Evolutionary conservation across 2,329 filamentous ascomycete species (phyloP).

Genomic region (Cadophora sp.): DNA sequence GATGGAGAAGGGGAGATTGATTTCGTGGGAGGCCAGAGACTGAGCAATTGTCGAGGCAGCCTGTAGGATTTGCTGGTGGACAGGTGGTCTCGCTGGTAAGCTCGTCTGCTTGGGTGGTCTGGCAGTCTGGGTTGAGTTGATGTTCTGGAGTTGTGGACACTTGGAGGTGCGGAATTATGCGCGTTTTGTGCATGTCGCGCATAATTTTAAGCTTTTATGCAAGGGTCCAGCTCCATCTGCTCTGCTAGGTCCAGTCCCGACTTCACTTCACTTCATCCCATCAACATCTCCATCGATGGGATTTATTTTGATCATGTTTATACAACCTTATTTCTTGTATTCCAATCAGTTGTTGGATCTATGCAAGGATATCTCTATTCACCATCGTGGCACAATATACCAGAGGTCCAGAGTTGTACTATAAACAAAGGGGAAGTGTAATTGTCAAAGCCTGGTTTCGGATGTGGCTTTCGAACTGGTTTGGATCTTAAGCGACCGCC

Average conservation of each 20-base stretch:
- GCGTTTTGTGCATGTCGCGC: conserved; percentile 23
- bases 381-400: no score
- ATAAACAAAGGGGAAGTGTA: no score
- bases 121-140: no score
- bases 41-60: conserved; percentile 18
- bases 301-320: no score
- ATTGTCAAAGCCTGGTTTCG: no score
- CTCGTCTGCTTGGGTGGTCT: neutral
- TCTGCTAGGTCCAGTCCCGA: no score
- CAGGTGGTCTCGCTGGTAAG: conserved; percentile 26
- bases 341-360: no score
- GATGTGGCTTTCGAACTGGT: no score
- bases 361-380: no score
- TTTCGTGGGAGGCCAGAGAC: neutral
- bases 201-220: neutral
- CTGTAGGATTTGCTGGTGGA: conserved; percentile 29
- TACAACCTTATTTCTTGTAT: no score
- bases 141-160: conserved; percentile 38
- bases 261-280: neutral
- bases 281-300: neutral
- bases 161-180: conserved; percentile 25
- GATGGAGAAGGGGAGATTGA: neutral
- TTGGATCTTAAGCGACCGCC: no score
- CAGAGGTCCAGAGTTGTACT: no score
- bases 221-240: neutral